A percentile compares a stretch with the other conserved stretches of the same genome.
These are phyloP conservation scores for Termitomyces sp. DNA, from an alignment of 768 basidiomycete species.

Conservation along the genomic window DNA sequence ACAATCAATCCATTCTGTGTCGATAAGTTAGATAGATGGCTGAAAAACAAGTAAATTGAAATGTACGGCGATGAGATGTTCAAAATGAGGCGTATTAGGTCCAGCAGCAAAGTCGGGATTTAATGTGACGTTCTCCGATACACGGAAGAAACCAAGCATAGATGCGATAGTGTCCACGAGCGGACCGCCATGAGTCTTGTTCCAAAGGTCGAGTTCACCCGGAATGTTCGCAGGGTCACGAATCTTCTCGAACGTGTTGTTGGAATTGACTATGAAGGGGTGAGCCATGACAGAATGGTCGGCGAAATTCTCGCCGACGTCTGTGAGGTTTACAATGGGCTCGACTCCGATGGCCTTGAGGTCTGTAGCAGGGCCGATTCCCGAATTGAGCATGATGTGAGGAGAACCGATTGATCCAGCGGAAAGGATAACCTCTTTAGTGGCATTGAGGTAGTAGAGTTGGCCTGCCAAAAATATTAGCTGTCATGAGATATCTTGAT, in stretches of 20 bases:
- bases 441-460: conserved; percentile 27
- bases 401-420: conserved; percentile 37
- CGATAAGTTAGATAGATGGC: background rate
- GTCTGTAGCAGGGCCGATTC: conserved; percentile 27
- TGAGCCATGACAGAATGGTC: conserved; percentile 29
- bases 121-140: conserved; percentile 18
- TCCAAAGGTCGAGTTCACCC: conserved; percentile 4
- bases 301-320: conserved; percentile 35
- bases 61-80: conserved; percentile 9
- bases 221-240: conserved; percentile 6
- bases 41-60: no score
- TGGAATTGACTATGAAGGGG: conserved; percentile 10
- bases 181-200: background rate
- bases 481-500: background rate
- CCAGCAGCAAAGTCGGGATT: conserved; percentile 26
- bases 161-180: conserved; percentile 16
- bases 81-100: conserved; percentile 18
- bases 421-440: conserved; percentile 51
- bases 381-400: conserved; percentile 33
- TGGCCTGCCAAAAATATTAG: background rate
- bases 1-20: conserved; percentile 9
- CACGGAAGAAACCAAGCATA: conserved; percentile 22
- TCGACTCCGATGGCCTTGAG: conserved; percentile 19
- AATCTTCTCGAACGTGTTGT: conserved; percentile 8
- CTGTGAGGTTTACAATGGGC: conserved; percentile 27